Percentiles rank a stretch among this genome's conserved stretches.
Evolutionary conservation across 768 basidiomycete species (phyloP).

Genomic region (Mycena polygramma): DNA sequence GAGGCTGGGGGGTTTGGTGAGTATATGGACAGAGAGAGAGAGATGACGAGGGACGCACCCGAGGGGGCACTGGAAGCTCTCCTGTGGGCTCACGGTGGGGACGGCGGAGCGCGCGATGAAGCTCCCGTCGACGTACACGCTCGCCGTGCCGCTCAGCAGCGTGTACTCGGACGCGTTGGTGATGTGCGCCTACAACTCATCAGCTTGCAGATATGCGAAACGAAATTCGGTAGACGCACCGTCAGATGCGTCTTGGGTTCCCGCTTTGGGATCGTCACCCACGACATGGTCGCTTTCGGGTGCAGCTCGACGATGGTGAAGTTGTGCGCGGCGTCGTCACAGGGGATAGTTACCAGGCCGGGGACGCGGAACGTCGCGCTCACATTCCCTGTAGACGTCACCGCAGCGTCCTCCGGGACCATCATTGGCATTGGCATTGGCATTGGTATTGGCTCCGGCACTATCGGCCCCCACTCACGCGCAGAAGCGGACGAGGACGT

Average conservation of each 20-base stretch:
- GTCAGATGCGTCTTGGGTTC: conserved; percentile 55
- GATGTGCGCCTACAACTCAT: conserved; percentile 54
- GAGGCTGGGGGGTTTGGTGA: conserved; percentile 41
- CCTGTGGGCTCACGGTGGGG: conserved; percentile 56
- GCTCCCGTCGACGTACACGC: conserved; percentile 68
- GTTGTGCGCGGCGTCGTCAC: conserved; percentile 55
- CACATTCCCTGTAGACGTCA: conserved; percentile 54
- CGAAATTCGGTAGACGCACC: conserved; percentile 42
- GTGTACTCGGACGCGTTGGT: conserved; percentile 69
- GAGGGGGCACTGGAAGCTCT: conserved; percentile 60
- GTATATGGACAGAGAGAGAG: background rate
- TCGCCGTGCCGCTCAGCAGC: conserved; percentile 61
- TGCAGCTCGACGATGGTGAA: conserved; percentile 55
- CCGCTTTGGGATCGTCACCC: conserved; percentile 56
- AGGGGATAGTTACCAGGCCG: conserved; percentile 57
- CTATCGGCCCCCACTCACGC: no score
- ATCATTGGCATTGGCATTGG: no score
- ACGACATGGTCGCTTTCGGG: conserved; percentile 55
- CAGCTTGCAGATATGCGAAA: background rate
- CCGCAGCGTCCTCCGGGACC: conserved; percentile 30
- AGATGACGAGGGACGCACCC: conserved; percentile 52
- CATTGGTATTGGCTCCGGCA: no score
- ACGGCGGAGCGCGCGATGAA: conserved; percentile 65
- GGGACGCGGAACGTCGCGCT: conserved; percentile 58
- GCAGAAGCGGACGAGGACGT: no score